phyloP scores from a whole-genome alignment of 768 basidiomycete species.

The Coprinellus aureogranulatus region DNA sequence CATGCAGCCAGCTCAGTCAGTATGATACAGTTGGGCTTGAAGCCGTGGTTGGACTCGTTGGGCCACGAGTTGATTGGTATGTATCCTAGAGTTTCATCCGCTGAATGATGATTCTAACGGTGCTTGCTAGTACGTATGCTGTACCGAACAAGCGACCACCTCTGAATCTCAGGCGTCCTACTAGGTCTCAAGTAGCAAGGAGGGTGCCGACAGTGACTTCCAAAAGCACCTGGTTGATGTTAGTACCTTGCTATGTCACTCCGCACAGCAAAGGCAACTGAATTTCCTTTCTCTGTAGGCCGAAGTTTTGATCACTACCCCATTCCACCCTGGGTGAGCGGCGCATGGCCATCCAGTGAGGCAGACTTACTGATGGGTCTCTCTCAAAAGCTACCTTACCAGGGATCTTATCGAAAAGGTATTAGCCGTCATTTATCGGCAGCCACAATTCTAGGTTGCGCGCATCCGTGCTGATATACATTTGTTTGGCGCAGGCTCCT shows the following conservation, averaged over 20 bases:
- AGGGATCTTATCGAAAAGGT: conserved; percentile 69
- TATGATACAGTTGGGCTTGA: conserved; percentile 62
- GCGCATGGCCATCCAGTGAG: background rate
- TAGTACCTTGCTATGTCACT: conserved; percentile 22
- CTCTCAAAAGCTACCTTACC: conserved; percentile 58
- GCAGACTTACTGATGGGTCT: background rate
- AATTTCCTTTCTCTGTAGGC: conserved; percentile 40
- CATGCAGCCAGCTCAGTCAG: background rate
- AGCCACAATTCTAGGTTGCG: background rate
- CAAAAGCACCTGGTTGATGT: conserved; percentile 81
- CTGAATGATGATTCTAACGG: too few species aligned
- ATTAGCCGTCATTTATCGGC: conserved; percentile 8
- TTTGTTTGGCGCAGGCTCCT: background rate
- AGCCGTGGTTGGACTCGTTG: conserved; percentile 61
- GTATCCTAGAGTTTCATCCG: conserved; percentile 20
- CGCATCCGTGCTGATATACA: background rate
- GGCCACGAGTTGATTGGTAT: conserved; percentile 76
- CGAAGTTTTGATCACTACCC: conserved; percentile 79
- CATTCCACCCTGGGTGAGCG: conserved; percentile 73
- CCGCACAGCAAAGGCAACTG: background rate
- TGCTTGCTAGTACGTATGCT: too few species aligned
- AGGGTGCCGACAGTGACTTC: conserved; percentile 77
- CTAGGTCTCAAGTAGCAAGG: conserved; percentile 78
- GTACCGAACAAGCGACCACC: too few species aligned
- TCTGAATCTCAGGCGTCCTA: too few species aligned